These are phyloP conservation scores for Conoideocrella luteorostrata DNA, from an alignment of 2,329 filamentous ascomycete genomes.

Conservation along the genomic window DNA sequence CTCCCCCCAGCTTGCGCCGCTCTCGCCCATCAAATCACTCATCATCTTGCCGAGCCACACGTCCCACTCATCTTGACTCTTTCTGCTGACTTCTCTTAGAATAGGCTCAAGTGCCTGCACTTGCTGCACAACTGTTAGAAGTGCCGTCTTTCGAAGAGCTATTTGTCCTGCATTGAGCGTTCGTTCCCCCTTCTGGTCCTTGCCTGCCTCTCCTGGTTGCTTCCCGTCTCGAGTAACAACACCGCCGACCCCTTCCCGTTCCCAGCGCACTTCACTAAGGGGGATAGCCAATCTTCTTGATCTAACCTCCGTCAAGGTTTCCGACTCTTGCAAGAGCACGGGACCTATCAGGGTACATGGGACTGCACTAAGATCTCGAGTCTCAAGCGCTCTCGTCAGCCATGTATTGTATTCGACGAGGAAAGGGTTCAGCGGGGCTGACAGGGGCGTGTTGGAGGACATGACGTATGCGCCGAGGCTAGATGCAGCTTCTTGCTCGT, in stretches of 20 bases:
- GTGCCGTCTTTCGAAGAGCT: constrained; percentile 70
- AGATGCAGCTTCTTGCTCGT: constrained; percentile 58
- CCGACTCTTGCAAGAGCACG: constrained; percentile 74
- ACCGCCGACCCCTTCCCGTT: constrained; percentile 65
- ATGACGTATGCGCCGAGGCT: constrained; percentile 76
- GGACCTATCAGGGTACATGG: constrained; percentile 74
- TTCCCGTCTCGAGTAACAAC: constrained; percentile 55
- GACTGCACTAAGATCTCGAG: constrained; percentile 61
- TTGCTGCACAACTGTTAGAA: constrained; percentile 73
- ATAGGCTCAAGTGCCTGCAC: constrained; percentile 81
- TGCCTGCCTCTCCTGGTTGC: constrained; percentile 51
- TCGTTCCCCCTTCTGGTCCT: constrained; percentile 33
- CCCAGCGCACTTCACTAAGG: constrained; percentile 79
- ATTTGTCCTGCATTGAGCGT: constrained; percentile 61
- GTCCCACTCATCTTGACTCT: constrained; percentile 89
- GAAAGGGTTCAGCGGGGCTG: constrained; percentile 72
- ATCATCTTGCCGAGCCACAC: constrained; percentile 85
- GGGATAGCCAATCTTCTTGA: constrained; percentile 80
- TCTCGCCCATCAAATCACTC: constrained; percentile 71
- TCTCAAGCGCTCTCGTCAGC: constrained; percentile 69
- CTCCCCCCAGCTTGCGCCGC: constrained; percentile 74
- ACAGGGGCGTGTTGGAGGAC: constrained; percentile 75
- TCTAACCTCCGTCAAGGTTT: constrained; percentile 60
- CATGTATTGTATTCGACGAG: constrained; percentile 79
- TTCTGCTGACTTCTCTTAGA: constrained; percentile 73